Conservation (phyloP, 2,329 filamentous ascomycete genomes). For the Penicillium brasilianum region DNA sequence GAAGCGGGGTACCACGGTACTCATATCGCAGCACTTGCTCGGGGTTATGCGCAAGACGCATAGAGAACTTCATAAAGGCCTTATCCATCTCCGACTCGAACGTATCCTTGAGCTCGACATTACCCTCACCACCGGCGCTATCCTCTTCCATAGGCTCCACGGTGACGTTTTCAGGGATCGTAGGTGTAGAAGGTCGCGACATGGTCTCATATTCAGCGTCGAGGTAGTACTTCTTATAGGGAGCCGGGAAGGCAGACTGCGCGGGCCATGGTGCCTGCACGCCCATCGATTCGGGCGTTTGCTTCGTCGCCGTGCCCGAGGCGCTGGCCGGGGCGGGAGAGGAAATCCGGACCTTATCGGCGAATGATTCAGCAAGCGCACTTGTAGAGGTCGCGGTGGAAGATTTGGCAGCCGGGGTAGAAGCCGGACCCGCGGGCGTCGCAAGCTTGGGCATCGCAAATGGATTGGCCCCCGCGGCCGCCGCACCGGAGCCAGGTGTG, state of each 20-base stretch:
- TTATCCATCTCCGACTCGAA: slow-evolving; percentile 78
- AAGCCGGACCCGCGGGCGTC: slow-evolving; percentile 16
- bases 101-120: slow-evolving; percentile 65
- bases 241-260: slow-evolving; percentile 64
- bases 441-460: slow-evolving; percentile 60
- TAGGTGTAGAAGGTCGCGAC: slow-evolving; percentile 59
- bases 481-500: slow-evolving; percentile 37
- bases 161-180: slow-evolving; percentile 54
- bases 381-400: slow-evolving; percentile 55
- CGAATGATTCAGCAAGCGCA: slow-evolving; percentile 76
- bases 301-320: slow-evolving; percentile 32
- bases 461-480: slow-evolving; percentile 58
- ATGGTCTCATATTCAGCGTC: slow-evolving; percentile 94
- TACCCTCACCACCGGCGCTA: slow-evolving; percentile 37
- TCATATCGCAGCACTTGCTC: slow-evolving; percentile 84
- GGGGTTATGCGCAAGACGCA: slow-evolving; percentile 77
- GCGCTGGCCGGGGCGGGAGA: slow-evolving; percentile 39
- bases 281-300: slow-evolving; percentile 41
- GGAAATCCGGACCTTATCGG: slow-evolving; percentile 67
- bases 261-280: slow-evolving; percentile 77
- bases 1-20: slow-evolving; percentile 71
- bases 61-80: slow-evolving; percentile 79
- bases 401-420: slow-evolving; percentile 28
- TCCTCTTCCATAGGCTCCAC: slow-evolving; percentile 46
- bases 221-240: slow-evolving; percentile 79